Percentiles rank a stretch among this genome's conserved stretches.
These are phyloP conservation scores for Angophora floribunda DNA, from an alignment of 345 rosid genomes.

Conservation along the genomic window DNA sequence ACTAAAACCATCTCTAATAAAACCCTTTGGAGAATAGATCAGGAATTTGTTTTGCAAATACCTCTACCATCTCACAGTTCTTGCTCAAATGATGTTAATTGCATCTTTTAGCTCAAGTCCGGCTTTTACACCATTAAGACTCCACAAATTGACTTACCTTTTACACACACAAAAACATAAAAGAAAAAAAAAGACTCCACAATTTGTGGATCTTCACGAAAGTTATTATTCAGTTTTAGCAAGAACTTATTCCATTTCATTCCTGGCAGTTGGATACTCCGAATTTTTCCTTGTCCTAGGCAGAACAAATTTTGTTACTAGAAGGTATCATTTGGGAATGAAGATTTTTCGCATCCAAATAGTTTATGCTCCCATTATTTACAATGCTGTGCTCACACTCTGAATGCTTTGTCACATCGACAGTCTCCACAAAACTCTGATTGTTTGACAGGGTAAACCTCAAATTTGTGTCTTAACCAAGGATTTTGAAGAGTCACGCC, in stretches of 20 bases:
- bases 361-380: no score
- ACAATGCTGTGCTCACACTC: neutral
- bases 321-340: neutral
- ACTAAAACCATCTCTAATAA: neutral
- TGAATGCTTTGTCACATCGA: neutral
- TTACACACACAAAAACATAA: no score
- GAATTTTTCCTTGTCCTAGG: neutral
- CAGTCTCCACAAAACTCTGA: neutral
- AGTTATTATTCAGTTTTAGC: neutral
- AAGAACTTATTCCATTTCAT: neutral
- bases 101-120: neutral
- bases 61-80: neutral
- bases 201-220: neutral
- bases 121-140: neutral
- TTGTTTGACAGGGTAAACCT: neutral
- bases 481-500: neutral
- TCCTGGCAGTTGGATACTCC: neutral
- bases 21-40: neutral
- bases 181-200: neutral
- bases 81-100: neutral
- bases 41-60: neutral
- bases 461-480: neutral
- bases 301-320: no score
- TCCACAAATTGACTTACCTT: neutral
- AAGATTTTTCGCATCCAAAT: neutral